Conservation (phyloP, 345 rosid genomes). For the Viola odorata region DNA sequence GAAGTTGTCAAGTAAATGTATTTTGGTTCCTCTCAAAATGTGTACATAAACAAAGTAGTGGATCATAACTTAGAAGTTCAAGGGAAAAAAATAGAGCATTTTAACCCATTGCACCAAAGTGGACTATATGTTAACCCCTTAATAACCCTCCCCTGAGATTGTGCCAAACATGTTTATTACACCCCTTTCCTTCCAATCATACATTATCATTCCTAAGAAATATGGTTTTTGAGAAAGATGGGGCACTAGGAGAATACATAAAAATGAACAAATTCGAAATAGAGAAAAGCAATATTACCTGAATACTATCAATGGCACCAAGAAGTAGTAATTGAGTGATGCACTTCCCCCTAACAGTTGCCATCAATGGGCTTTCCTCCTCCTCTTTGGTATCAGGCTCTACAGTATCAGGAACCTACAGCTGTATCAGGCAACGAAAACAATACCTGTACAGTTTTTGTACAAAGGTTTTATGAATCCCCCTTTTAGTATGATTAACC, state of each 20-base stretch:
- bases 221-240: neutral
- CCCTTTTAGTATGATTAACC: constrained; percentile 97
- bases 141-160: too few species aligned
- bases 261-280: neutral
- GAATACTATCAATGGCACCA: constrained; percentile 76
- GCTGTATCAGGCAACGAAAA: too few species aligned
- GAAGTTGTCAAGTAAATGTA: too few species aligned
- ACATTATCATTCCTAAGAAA: too few species aligned
- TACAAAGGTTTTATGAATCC: constrained; percentile 87
- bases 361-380: constrained; percentile 68
- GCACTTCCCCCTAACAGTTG: constrained; percentile 81
- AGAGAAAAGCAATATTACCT: constrained; percentile 40
- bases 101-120: too few species aligned
- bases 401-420: constrained; percentile 49
- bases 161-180: too few species aligned
- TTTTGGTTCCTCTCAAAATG: too few species aligned
- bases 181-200: too few species aligned
- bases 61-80: too few species aligned
- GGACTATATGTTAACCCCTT: too few species aligned
- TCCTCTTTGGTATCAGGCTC: constrained; percentile 60
- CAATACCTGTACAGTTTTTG: constrained; percentile 98
- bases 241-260: neutral
- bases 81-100: too few species aligned
- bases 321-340: constrained; percentile 80
- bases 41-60: too few species aligned